Base-by-base conservation (phyloP, 2,329 filamentous ascomycete genomes). In the Exophiala spinifera region DNA sequence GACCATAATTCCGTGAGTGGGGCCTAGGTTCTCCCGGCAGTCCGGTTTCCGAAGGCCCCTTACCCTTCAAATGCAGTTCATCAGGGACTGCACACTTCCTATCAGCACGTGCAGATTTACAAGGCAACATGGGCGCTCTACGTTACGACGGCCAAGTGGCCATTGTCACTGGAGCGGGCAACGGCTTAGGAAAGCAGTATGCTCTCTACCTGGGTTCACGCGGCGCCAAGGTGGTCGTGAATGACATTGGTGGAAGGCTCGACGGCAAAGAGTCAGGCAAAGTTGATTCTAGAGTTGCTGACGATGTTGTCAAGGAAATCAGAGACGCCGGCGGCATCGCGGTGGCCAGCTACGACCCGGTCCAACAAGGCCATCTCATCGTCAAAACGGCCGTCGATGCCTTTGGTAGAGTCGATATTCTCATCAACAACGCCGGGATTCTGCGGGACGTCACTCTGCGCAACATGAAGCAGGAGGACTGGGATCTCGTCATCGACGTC, bases 361-460 rank as follows among this genome's bases (percentile, higher is more conserved):
- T 43, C 6, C 10, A 23, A 10, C 5, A 43, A 5, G 40, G 40
- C 17, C 5, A 43, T 10, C 5, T 11, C 5, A 43, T 43, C 17
- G 11, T 43, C 20, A 6, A 43, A 14, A 43, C 40, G 3, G 40
- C 40, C 13, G n/a, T 19, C 66, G 91, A 97, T 68, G 85, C 87
- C 39, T 97, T 88, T 70, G 92, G 92, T 66, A 89, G 92, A 64
- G 82, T 99, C 65, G 92, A 99, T 69, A 91, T 97, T 60, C 74
- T 99, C 61, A 81, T 99, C 78, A 97, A 99, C 84, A 97, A 99
- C 68, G 92, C 92, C 51, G 92, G 92, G 68, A 97, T 97, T 65
- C 39, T 49, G 17, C 4, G 33, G 13, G 36, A 40, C n/a, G 21
- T 28, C 13, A 40, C 6, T 28, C 97, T 99, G 73, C 81, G 80